Evolutionary conservation across 768 basidiomycete species (phyloP).

Genomic region (Leccinum subgranulosum): DNA sequence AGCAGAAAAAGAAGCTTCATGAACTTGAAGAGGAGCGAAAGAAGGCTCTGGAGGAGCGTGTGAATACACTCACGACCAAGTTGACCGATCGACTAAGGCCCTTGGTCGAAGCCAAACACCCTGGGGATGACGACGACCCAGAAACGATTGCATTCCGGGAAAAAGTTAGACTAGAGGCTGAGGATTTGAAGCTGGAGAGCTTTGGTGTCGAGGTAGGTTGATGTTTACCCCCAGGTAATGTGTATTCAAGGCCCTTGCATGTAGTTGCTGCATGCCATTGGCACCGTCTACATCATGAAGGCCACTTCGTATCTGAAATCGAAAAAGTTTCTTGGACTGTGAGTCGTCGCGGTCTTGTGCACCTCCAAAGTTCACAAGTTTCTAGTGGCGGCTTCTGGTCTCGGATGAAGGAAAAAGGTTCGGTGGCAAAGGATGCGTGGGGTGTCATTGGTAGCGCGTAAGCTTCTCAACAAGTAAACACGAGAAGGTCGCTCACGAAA

Average conservation of each 20-base stretch:
- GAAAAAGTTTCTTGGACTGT: conserved; percentile 88
- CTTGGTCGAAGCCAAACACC: conserved; percentile 85
- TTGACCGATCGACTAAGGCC: conserved; percentile 83
- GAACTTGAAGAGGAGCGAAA: conserved; percentile 80
- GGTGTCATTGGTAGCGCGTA: conserved; percentile 95
- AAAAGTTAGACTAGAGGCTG: conserved; percentile 78
- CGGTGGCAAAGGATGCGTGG: conserved; percentile 94
- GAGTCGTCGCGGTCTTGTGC: conserved; percentile 32
- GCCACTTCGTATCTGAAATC: conserved; percentile 89
- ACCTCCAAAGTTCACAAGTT: conserved; percentile 7
- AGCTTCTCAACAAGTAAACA: conserved; percentile 38
- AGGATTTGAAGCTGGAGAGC: conserved; percentile 94
- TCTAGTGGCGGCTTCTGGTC: conserved; percentile 86
- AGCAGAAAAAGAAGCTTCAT: conserved; percentile 81
- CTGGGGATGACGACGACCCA: conserved; percentile 74
- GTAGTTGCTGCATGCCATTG: conserved; percentile 86
- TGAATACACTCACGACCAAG: conserved; percentile 72
- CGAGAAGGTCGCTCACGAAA: conserved; percentile 56
- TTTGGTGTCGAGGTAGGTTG: conserved; percentile 88
- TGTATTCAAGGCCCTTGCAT: neutral
- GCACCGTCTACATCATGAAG: conserved; percentile 91
- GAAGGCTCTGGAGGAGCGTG: conserved; percentile 75
- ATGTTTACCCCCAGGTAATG: neutral
- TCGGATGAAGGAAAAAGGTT: conserved; percentile 89
- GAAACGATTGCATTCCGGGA: conserved; percentile 80